Evolutionary conservation across 305 asterid species (phyloP).

Genomic region (Coffea humblotiana): DNA sequence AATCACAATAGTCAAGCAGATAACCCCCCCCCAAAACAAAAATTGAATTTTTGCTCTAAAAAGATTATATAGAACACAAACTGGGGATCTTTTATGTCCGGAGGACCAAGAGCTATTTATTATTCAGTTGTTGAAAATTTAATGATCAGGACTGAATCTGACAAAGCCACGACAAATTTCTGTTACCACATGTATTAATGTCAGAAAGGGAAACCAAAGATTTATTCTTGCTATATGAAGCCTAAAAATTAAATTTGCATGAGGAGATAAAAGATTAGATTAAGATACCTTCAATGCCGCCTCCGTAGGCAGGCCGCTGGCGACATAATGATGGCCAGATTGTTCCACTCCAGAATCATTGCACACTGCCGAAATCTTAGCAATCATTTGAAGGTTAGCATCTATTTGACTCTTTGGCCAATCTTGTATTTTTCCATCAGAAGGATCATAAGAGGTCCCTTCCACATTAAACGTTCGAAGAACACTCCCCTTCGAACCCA

Average conservation of each 20-base stretch:
- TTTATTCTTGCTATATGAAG: not conserved
- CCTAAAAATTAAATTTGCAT: not conserved
- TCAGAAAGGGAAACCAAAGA: not conserved
- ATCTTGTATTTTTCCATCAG: conserved; percentile 72
- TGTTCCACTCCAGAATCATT: conserved; percentile 83
- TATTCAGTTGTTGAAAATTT: not conserved
- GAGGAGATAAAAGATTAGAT: conserved; percentile 3
- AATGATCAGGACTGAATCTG: not conserved
- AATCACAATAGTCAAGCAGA: not conserved
- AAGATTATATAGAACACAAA: not conserved
- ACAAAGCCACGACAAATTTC: conserved; percentile 1
- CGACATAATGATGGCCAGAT: conserved; percentile 58
- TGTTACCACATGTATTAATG: not conserved
- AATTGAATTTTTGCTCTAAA: not conserved
- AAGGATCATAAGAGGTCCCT: conserved; percentile 82
- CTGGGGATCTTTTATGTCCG: not conserved
- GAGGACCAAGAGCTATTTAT: not conserved
- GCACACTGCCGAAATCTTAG: conserved; percentile 83
- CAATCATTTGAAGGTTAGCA: conserved; percentile 71
- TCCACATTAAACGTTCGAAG: conserved; percentile 68
- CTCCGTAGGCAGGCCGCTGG: conserved; percentile 88
- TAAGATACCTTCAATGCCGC: conserved; percentile 83
- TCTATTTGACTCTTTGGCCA: conserved; percentile 70
- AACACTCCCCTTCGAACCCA: conserved; percentile 52
- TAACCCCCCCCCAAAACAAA: too few relatives aligned